Evolutionary conservation across 2,329 filamentous ascomycete species (phyloP).

Genomic region (Xylaria sp.): DNA sequence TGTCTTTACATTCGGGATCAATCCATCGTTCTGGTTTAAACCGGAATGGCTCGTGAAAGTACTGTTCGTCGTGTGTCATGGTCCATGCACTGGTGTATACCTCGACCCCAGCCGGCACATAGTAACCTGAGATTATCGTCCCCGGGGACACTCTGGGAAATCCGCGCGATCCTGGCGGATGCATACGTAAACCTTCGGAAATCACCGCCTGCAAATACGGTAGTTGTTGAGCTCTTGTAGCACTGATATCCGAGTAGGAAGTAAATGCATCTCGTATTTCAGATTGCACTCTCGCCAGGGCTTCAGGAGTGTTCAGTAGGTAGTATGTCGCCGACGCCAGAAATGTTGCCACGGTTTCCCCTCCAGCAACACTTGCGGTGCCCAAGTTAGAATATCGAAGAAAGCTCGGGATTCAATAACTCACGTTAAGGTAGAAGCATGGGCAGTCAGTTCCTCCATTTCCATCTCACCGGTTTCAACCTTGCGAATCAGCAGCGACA

Average conservation of each 20-base stretch:
- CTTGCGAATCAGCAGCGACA: too few species aligned
- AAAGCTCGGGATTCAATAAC: too few species aligned
- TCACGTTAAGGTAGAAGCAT: too few species aligned
- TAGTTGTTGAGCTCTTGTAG: slow-evolving; percentile 40
- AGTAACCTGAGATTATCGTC: not conserved
- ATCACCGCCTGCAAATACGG: slow-evolving; percentile 51
- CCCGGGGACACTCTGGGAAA: not conserved
- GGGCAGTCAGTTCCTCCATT: too few species aligned
- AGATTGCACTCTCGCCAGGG: slow-evolving; percentile 37
- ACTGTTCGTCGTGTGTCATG: not conserved
- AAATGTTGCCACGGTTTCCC: slow-evolving; percentile 61
- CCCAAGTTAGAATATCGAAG: too few species aligned
- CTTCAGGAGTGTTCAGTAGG: slow-evolving; percentile 46
- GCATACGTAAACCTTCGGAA: slow-evolving; percentile 42
- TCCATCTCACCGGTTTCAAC: too few species aligned
- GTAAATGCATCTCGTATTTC: slow-evolving; percentile 48
- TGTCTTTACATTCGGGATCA: not conserved
- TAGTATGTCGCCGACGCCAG: slow-evolving; percentile 48
- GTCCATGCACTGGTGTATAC: not conserved
- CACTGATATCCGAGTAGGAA: slow-evolving; percentile 45
- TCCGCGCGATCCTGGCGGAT: not conserved
- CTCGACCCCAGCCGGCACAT: not conserved
- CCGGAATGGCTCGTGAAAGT: not conserved
- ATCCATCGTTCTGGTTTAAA: not conserved
- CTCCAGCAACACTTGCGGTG: slow-evolving; percentile 52